These are phyloP conservation scores for Polytrichum commune DNA, from an alignment of 225 moss, liverwort and hornwort species.

Conservation along the genomic window DNA sequence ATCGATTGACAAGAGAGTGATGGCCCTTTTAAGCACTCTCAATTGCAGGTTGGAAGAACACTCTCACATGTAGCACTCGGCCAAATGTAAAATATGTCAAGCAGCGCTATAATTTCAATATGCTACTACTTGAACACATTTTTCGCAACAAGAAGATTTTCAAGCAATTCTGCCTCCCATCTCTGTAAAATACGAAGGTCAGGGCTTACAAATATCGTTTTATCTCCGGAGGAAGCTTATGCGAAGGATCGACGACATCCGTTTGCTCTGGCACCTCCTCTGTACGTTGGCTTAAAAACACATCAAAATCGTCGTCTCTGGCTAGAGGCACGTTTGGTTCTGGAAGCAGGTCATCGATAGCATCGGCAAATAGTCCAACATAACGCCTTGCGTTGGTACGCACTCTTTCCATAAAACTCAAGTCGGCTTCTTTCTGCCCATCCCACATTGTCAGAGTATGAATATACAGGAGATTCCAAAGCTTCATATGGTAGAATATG, in stretches of 20 bases:
- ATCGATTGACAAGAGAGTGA: too few species aligned
- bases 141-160: too few species aligned
- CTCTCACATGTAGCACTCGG: too few species aligned
- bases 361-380: constrained; percentile 82
- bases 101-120: too few species aligned
- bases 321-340: constrained; percentile 63
- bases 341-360: constrained; percentile 82
- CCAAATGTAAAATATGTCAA: too few species aligned
- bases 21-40: too few species aligned
- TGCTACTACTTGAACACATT: too few species aligned
- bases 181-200: too few species aligned
- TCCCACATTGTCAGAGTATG: constrained; percentile 5
- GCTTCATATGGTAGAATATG: neutral
- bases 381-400: constrained; percentile 83
- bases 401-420: constrained; percentile 57
- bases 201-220: constrained; percentile 79
- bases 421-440: constrained; percentile 58
- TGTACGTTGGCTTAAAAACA: constrained; percentile 77
- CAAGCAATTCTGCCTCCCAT: too few species aligned
- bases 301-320: constrained; percentile 79
- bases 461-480: too few species aligned
- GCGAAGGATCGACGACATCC: constrained; percentile 65
- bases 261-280: constrained; percentile 64
- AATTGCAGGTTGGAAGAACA: too few species aligned
- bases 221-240: constrained; percentile 82